Evolutionary conservation across 768 basidiomycete species (phyloP).

Genomic region (Suillus spraguei): DNA sequence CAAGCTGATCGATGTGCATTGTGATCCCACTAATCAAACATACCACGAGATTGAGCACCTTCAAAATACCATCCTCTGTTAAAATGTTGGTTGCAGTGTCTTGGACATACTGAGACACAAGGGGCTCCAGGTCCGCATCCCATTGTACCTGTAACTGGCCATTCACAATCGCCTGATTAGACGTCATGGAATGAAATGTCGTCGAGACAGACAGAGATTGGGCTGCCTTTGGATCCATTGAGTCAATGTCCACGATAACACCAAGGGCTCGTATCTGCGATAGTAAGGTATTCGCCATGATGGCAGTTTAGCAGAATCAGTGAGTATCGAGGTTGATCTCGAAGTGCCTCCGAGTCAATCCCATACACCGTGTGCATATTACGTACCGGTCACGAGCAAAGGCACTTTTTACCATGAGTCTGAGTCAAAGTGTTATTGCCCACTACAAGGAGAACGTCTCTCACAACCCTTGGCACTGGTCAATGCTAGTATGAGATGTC

Average conservation of each 20-base stretch:
- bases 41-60: constrained; percentile 44
- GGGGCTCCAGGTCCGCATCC: constrained; percentile 32
- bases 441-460: not conserved
- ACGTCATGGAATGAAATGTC: constrained; percentile 50
- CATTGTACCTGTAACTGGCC: constrained; percentile 37
- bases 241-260: constrained; percentile 46
- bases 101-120: constrained; percentile 35
- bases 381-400: constrained; percentile 3
- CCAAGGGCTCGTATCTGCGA: constrained; percentile 37
- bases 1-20: constrained; percentile 2
- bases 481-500: not conserved
- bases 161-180: constrained; percentile 50
- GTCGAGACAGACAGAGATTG: constrained; percentile 31
- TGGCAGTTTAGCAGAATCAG: not conserved
- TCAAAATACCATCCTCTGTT: constrained; percentile 29
- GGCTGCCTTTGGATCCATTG: constrained; percentile 48
- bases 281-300: constrained; percentile 36
- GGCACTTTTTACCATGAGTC: not conserved
- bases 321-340: not conserved
- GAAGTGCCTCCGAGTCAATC: not conserved
- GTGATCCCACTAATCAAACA: constrained; percentile 11
- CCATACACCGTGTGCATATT: not conserved
- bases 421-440: not conserved
- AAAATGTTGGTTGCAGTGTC: constrained; percentile 14
- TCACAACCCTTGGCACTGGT: not conserved